These are phyloP conservation scores for Leucoagaricus sp. DNA, from an alignment of 1,284 basidiomycete species.

Conservation along the genomic window DNA sequence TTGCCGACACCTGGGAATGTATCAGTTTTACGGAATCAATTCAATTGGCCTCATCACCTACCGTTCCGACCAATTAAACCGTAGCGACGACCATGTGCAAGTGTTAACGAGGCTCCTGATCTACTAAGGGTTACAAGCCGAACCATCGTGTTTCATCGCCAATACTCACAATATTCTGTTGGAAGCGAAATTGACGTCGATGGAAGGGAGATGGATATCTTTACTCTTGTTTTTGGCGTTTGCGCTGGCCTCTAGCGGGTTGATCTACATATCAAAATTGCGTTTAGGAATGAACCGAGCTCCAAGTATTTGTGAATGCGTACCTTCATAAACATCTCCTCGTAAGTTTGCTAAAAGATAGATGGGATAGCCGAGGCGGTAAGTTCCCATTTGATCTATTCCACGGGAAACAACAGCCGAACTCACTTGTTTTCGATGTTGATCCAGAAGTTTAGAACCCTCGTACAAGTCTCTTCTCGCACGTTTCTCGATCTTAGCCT, in stretches of 20 bases:
- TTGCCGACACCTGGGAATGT: conserved; percentile 85
- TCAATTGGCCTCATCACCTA: conserved; percentile 22
- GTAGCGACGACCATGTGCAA: conserved; percentile 88
- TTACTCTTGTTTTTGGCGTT: conserved; percentile 92
- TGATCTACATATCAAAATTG: conserved; percentile 66
- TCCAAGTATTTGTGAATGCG: no score
- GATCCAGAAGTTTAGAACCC: conserved; percentile 93
- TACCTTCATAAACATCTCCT: conserved; percentile 97
- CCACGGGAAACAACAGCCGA: not conserved
- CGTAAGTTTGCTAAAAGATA: conserved; percentile 81
- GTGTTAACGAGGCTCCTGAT: conserved; percentile 82
- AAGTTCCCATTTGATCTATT: conserved; percentile 12
- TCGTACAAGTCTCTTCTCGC: conserved; percentile 90
- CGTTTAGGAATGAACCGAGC: no score
- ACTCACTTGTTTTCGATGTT: conserved; percentile 84
- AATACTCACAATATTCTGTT: conserved; percentile 84
- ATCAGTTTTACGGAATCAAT: not conserved
- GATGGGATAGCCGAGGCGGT: not conserved
- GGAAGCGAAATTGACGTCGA: conserved; percentile 94
- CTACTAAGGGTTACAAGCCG: conserved; percentile 35
- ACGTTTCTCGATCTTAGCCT: conserved; percentile 97
- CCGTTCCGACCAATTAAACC: conserved; percentile 86
- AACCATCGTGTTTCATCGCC: not conserved
- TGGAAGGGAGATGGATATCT: conserved; percentile 93
- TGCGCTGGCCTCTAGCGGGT: conserved; percentile 85